phyloP scores from a whole-genome alignment of 768 basidiomycete species.

The Mycena filopes region DNA sequence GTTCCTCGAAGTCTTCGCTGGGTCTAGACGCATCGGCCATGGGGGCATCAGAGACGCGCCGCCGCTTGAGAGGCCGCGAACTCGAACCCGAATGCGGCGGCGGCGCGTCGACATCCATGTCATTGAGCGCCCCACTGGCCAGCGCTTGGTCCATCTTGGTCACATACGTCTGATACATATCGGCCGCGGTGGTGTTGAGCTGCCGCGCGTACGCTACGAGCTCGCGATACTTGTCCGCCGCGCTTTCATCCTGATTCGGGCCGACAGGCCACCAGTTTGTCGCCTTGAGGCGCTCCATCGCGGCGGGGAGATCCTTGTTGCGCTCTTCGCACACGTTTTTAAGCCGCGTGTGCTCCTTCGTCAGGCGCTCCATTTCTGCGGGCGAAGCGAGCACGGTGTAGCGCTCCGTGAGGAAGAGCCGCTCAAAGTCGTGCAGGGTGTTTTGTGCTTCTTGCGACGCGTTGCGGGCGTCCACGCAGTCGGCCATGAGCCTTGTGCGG shows the following conservation, averaged over 20 bases:
- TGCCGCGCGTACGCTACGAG: conserved; percentile 35
- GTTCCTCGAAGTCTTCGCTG: conserved; percentile 35
- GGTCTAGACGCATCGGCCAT: conserved; percentile 24
- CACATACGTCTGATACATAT: conserved; percentile 36
- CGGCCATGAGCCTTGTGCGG: conserved; percentile 21
- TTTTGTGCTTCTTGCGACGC: conserved; percentile 5
- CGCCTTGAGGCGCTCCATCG: conserved; percentile 34
- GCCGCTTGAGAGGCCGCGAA: conserved; percentile 42
- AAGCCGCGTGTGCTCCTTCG: conserved; percentile 33
- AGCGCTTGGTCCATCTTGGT: conserved; percentile 24
- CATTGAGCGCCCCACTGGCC: neutral
- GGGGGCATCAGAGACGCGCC: conserved; percentile 36
- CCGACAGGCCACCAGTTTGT: conserved; percentile 44
- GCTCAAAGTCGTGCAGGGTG: conserved; percentile 1
- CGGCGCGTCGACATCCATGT: conserved; percentile 31
- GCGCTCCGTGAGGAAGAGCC: conserved; percentile 29
- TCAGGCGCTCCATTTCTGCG: conserved; percentile 28
- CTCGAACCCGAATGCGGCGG: conserved; percentile 6
- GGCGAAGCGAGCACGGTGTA: conserved; percentile 25
- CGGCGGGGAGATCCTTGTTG: conserved; percentile 31
- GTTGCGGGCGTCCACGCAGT: conserved; percentile 21
- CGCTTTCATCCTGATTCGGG: conserved; percentile 34
- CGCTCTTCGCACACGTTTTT: conserved; percentile 35
- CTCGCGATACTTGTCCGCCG: conserved; percentile 34
- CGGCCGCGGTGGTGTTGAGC: conserved; percentile 36